A percentile compares a stretch with the other conserved stretches of the same genome.
Conservation (phyloP, 139 green algal species). For the Pleodorina starrii region DNA sequence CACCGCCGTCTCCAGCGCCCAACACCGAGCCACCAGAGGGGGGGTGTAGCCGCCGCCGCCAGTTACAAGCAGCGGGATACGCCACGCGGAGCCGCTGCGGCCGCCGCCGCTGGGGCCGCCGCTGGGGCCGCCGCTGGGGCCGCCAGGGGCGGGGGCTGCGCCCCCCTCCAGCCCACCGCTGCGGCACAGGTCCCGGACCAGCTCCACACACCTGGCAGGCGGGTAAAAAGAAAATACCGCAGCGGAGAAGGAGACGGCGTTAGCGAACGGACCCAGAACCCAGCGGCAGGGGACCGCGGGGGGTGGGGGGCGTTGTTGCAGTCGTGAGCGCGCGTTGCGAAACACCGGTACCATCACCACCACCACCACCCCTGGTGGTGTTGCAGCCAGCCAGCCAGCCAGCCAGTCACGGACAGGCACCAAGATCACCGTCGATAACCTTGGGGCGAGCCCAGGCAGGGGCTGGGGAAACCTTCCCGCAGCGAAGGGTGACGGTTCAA, state of each 20-base stretch:
- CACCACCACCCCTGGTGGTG: too few species aligned
- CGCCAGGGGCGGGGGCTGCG: not conserved
- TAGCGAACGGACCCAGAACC: too few species aligned
- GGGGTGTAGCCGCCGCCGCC: constrained; percentile 45
- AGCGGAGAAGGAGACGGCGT: too few species aligned
- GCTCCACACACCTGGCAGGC: constrained; percentile 44
- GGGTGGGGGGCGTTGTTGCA: too few species aligned
- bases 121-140: not conserved
- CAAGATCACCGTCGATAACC: too few species aligned
- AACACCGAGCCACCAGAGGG: constrained; percentile 32
- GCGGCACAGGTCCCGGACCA: constrained; percentile 28
- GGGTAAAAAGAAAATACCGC: too few species aligned
- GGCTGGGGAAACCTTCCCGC: too few species aligned
- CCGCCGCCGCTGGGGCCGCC: not conserved
- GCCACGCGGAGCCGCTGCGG: not conserved
- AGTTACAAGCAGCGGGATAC: constrained; percentile 33
- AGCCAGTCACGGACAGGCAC: too few species aligned
- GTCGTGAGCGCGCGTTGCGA: not conserved
- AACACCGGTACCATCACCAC: not conserved
- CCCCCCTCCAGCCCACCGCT: not conserved
- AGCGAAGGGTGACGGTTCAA: too few species aligned
- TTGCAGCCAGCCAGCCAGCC: too few species aligned
- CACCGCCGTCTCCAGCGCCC: constrained; percentile 46
- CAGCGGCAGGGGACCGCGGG: too few species aligned
- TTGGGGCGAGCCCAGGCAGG: too few species aligned